Evolutionary conservation across 805 yeast species (phyloP).

Genomic region (Metschnikowia matae): DNA sequence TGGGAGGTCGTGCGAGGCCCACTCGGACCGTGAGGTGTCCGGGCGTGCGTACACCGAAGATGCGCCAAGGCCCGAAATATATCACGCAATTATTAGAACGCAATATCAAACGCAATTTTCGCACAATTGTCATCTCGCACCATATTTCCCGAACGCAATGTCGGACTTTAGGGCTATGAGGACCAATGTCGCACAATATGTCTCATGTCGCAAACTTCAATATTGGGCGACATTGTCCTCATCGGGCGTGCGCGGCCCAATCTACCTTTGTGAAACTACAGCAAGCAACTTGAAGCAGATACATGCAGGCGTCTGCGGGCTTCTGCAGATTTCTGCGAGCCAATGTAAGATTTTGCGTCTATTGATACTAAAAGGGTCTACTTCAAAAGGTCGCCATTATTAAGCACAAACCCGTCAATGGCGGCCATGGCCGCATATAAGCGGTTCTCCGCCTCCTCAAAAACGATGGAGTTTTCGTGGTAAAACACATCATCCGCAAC

Average conservation of each 20-base stretch:
- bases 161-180: no score
- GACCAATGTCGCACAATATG: neutral
- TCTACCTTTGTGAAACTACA: neutral
- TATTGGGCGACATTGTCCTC: no score
- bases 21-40: no score
- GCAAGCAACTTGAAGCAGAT: neutral
- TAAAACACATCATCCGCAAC: constrained; percentile 92
- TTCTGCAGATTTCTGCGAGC: no score
- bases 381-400: constrained; percentile 26
- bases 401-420: constrained; percentile 81
- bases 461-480: constrained; percentile 73
- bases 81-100: no score
- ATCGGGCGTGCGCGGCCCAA: no score
- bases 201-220: no score
- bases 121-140: no score
- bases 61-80: no score
- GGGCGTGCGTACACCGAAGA: neutral
- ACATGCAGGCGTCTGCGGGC: neutral
- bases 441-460: constrained; percentile 94
- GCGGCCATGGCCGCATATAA: constrained; percentile 95
- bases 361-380: neutral
- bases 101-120: no score
- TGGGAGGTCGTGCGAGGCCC: no score
- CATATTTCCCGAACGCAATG: no score
- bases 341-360: neutral